These are phyloP conservation scores for Trypanosoma vivax DNA, from an alignment of 208 protist genomes.

Conservation along the genomic window DNA sequence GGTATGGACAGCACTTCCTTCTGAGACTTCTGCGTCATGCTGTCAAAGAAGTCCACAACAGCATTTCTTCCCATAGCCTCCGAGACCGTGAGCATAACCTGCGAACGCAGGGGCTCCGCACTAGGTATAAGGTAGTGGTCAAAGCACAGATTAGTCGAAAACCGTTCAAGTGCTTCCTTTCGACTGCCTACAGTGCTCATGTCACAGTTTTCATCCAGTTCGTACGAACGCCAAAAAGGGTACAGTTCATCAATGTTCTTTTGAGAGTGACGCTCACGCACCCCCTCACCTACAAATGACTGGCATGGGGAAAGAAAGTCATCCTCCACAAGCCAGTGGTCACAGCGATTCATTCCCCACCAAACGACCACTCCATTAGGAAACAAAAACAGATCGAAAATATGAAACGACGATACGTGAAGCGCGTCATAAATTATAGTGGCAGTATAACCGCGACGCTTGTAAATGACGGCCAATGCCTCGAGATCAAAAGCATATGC, in stretches of 20 bases:
- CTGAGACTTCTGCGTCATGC: constrained; percentile 52
- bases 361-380: constrained; percentile 59
- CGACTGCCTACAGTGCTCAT: constrained; percentile 11
- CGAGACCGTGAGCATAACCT: constrained; percentile 68
- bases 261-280: constrained; percentile 39
- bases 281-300: constrained; percentile 27
- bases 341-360: constrained; percentile 60
- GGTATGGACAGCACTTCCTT: constrained; percentile 42
- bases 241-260: constrained; percentile 52
- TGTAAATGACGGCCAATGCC: constrained; percentile 37
- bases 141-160: constrained; percentile 55
- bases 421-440: constrained; percentile 38
- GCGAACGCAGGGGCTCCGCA: constrained; percentile 26
- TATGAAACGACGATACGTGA: constrained; percentile 36
- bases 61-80: constrained; percentile 47
- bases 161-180: constrained; percentile 35
- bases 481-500: constrained; percentile 37
- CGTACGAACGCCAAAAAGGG: constrained; percentile 65
- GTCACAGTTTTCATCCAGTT: constrained; percentile 30
- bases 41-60: constrained; percentile 61
- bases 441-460: constrained; percentile 46
- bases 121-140: constrained; percentile 65
- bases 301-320: constrained; percentile 41
- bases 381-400: constrained; percentile 65
- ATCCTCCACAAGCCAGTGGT: constrained; percentile 68